These are phyloP conservation scores for Aspergillus steynii DNA, from an alignment of 495 filamentous ascomycete genomes.

Conservation along the genomic window DNA sequence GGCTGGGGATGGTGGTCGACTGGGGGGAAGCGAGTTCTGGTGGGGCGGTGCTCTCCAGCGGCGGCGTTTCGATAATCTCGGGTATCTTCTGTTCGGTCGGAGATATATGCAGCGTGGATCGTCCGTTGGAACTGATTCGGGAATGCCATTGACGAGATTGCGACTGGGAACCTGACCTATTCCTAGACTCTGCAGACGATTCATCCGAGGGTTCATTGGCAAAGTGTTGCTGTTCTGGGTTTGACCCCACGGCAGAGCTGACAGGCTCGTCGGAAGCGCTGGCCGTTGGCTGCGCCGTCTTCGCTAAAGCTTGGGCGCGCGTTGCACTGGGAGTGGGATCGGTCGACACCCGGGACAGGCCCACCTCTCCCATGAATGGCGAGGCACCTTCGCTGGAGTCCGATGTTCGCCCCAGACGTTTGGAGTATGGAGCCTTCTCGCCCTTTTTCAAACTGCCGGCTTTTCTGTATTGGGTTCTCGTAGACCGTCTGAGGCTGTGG, in stretches of 20 bases:
- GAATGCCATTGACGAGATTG: conserved; percentile 46
- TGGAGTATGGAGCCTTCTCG: conserved; percentile 74
- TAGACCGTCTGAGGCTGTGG: conserved; percentile 81
- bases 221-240: conserved; percentile 29
- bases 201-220: conserved; percentile 18
- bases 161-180: conserved; percentile 21
- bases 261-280: conserved; percentile 21
- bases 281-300: conserved; percentile 28
- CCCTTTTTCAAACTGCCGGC: conserved; percentile 79
- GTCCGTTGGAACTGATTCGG: conserved; percentile 47
- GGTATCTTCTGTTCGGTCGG: conserved; percentile 53
- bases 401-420: conserved; percentile 61
- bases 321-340: conserved; percentile 62
- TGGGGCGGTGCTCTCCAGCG: conserved; percentile 33
- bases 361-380: conserved; percentile 51
- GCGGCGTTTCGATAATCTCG: conserved; percentile 69
- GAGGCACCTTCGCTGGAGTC: conserved; percentile 59
- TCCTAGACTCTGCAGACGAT: conserved; percentile 8
- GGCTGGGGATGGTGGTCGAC: conserved; percentile 40
- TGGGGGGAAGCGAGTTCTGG: conserved; percentile 28
- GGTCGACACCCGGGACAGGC: conserved; percentile 70
- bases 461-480: conserved; percentile 85
- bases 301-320: conserved; percentile 26
- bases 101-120: conserved; percentile 41
- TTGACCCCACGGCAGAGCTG: conserved; percentile 32